phyloP scores from a whole-genome alignment of 2,329 filamentous ascomycete genomes.

The Colletotrichum caudatum region DNA sequence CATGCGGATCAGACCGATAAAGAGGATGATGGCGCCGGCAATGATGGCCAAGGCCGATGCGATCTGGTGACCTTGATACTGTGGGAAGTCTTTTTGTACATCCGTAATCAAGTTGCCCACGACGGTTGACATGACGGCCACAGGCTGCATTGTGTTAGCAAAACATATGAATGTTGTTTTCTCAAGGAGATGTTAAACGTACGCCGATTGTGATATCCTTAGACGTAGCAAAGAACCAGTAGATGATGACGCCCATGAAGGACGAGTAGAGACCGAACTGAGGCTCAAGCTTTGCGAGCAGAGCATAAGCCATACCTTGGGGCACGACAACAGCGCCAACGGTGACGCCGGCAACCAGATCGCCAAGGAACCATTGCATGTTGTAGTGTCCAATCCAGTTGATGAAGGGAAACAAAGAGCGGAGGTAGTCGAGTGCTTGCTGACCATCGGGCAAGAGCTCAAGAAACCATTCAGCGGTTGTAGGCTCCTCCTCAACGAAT shows the following conservation, averaged over 20 bases:
- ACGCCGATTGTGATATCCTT: conserved; percentile 98
- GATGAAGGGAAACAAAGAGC: conserved; percentile 85
- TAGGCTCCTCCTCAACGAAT: conserved; percentile 87
- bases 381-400: conserved; percentile 95
- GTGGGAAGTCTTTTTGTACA: conserved; percentile 67
- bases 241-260: conserved; percentile 93
- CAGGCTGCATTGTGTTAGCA: conserved; percentile 68
- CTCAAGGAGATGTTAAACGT: conserved; percentile 56
- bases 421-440: conserved; percentile 71
- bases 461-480: conserved; percentile 76
- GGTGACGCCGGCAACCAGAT: conserved; percentile 81
- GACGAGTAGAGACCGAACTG: conserved; percentile 94
- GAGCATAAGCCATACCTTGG: conserved; percentile 95
- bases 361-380: conserved; percentile 86
- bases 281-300: conserved; percentile 81
- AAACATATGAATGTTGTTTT: background rate
- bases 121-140: conserved; percentile 94
- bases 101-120: conserved; percentile 83
- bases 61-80: conserved; percentile 73
- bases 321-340: conserved; percentile 83
- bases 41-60: conserved; percentile 85
- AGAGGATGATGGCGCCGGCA: conserved; percentile 79
- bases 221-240: conserved; percentile 98
- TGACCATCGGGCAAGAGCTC: conserved; percentile 70
- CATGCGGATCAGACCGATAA: conserved; percentile 81